Evolutionary conservation across 768 basidiomycete genomes (phyloP), one percentile per base, ranked within the genome.

Genomic region (Boletus rubescentipes): DNA sequence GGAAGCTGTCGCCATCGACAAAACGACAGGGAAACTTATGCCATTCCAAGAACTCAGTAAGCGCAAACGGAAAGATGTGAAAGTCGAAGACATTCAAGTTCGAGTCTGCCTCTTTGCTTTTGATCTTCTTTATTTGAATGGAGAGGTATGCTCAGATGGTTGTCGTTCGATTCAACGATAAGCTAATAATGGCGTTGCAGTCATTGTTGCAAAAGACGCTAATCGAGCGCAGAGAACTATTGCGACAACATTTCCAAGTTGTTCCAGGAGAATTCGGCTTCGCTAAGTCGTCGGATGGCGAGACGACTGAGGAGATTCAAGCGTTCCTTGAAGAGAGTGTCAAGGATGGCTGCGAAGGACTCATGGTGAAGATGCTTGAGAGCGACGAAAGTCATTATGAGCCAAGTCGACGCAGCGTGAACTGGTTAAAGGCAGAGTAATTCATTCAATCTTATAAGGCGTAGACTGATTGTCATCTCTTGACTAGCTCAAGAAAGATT

Each of bases 301-400:
- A 93, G 54, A 90, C 87, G 9, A 88, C 84, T 5, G 97, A 99
- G 21, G 95, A 97, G 64, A 98, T 99, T 43, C 93, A 97, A 66
- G 68, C 80, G 2, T 98, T 99, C 79, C 75, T 99, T 9, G 96
- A 98, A 67, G 91, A 94, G 60, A 94, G 91, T 69, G 92, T 99
- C 61, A 98, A 94, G 68, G 97, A 98, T 67, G 94, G 96, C 2
- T 98, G 97, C 68, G 97, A 99, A 70, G 97, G 97, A 10, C 81
- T 99, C 42, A 99, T 99, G 97, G 93, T 99, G 54, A 99, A 99
- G 76, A 96, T 97, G 93, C 75, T 99, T 16, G 92, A 96, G 38
- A 88, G 83, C 42, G 88, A 93, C 36, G 91, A 88, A 8, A 92
- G 93, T 69, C 91, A 82, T 63, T 99, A 99, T 67, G 95, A 98